These are phyloP conservation scores for Trifolium subterraneum DNA, from an alignment of 306 rosid species.

Conservation along the genomic window DNA sequence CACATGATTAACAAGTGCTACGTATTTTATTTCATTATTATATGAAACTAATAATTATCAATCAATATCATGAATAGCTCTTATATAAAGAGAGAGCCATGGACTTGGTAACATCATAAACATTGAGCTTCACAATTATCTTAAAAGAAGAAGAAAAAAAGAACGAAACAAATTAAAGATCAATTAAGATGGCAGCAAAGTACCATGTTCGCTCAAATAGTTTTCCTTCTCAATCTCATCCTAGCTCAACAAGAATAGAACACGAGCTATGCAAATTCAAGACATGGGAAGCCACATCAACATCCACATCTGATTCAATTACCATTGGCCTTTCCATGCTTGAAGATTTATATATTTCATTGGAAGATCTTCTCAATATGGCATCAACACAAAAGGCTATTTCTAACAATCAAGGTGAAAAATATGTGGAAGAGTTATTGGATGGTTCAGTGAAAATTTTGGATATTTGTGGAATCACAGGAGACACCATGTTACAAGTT, in stretches of 20 bases:
- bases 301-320: constrained; percentile 52
- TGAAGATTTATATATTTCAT: constrained; percentile 53
- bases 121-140: not conserved
- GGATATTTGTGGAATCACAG: constrained; percentile 64
- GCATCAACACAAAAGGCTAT: constrained; percentile 60
- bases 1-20: constrained; percentile 46
- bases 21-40: constrained; percentile 4
- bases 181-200: constrained; percentile 45
- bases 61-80: not conserved
- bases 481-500: constrained; percentile 56
- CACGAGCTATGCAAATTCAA: constrained; percentile 56
- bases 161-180: not conserved
- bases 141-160: not conserved
- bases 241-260: constrained; percentile 54
- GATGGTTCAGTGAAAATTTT: constrained; percentile 67
- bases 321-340: constrained; percentile 47
- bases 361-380: constrained; percentile 67
- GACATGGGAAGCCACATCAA: constrained; percentile 50
- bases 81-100: constrained; percentile 32
- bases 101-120: constrained; percentile 23
- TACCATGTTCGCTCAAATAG: constrained; percentile 62
- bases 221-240: constrained; percentile 73
- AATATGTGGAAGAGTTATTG: constrained; percentile 58
- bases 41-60: not conserved
- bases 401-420: constrained; percentile 47